Percentiles rank a stretch among this genome's conserved stretches.
phyloP scores from a whole-genome alignment of 1,139 yeast species.

The Yamadazyma siamensis region DNA sequence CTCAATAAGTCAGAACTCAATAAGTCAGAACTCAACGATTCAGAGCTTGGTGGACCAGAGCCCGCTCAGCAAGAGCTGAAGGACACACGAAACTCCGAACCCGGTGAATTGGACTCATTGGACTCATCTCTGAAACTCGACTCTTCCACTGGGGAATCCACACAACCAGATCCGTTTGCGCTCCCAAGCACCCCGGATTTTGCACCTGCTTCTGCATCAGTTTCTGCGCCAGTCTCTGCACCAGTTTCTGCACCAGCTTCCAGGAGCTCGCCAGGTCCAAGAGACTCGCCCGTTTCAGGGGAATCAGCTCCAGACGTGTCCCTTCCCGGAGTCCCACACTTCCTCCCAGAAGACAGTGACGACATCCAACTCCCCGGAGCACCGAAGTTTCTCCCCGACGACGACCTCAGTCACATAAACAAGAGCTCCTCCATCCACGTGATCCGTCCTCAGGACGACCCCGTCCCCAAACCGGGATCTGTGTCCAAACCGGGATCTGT shows the following conservation, averaged over 20 bases:
- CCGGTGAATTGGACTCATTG: neutral
- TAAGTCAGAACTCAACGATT: too few species aligned
- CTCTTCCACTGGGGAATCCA: constrained; percentile 5
- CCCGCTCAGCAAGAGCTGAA: neutral
- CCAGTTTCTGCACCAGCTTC: constrained; percentile 10
- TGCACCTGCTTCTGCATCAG: constrained; percentile 9
- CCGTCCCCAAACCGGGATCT: constrained; percentile 1
- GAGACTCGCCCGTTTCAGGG: neutral
- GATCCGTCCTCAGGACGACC: constrained; percentile 23
- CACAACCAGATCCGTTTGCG: constrained; percentile 1
- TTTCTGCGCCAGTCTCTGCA: constrained; percentile 23
- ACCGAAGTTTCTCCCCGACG: constrained; percentile 42
- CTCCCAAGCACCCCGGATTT: constrained; percentile 13
- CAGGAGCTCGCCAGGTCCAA: constrained; percentile 22
- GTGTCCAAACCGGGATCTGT: neutral
- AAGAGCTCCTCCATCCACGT: constrained; percentile 39
- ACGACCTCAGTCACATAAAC: constrained; percentile 35
- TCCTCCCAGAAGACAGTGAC: constrained; percentile 26
- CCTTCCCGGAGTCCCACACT: constrained; percentile 31
- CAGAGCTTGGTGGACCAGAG: too few species aligned
- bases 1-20: too few species aligned
- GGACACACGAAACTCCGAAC: neutral
- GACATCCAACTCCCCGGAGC: constrained; percentile 39
- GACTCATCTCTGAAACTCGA: neutral
- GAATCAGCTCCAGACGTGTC: constrained; percentile 10